phyloP scores from a whole-genome alignment of 805 yeast genomes.

The Saturnispora serradocipensis region DNA sequence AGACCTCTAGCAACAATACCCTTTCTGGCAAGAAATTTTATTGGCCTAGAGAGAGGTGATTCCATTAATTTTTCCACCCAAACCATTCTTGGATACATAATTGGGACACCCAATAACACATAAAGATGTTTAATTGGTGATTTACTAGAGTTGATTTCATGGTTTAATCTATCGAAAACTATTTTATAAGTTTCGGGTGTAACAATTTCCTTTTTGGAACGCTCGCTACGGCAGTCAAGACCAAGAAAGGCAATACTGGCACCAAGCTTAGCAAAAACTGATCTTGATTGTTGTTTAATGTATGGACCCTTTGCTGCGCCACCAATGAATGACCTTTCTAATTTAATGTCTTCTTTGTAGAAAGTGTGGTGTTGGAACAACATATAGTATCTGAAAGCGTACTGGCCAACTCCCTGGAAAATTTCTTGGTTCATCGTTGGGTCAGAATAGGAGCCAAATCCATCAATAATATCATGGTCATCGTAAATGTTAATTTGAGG shows the following conservation, averaged over 20 bases:
- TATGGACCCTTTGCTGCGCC: slow-evolving; percentile 54
- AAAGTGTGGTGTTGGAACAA: slow-evolving; percentile 81
- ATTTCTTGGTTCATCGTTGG: slow-evolving; percentile 63
- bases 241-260: slow-evolving; percentile 64
- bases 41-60: slow-evolving; percentile 52
- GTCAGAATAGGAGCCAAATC: slow-evolving; percentile 83
- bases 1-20: slow-evolving; percentile 62
- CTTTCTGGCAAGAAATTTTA: slow-evolving; percentile 49
- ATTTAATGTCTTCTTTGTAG: slow-evolving; percentile 32
- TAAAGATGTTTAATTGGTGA: slow-evolving; percentile 64
- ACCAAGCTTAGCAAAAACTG: slow-evolving; percentile 68
- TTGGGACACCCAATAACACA: slow-evolving; percentile 88
- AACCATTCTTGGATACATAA: slow-evolving; percentile 87
- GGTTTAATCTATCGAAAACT: slow-evolving; percentile 49
- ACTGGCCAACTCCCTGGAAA: slow-evolving; percentile 62
- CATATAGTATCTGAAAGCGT: slow-evolving; percentile 82
- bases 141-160: slow-evolving; percentile 43
- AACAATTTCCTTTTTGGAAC: slow-evolving; percentile 54
- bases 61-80: slow-evolving; percentile 77
- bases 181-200: slow-evolving; percentile 44
- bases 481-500: slow-evolving; percentile 84
- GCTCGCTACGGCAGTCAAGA: slow-evolving; percentile 88
- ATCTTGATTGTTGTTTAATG: slow-evolving; percentile 57
- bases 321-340: slow-evolving; percentile 54
- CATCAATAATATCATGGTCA: slow-evolving; percentile 96